phyloP scores from a whole-genome alignment of 768 basidiomycete species.

The Amanita molliuscula region DNA sequence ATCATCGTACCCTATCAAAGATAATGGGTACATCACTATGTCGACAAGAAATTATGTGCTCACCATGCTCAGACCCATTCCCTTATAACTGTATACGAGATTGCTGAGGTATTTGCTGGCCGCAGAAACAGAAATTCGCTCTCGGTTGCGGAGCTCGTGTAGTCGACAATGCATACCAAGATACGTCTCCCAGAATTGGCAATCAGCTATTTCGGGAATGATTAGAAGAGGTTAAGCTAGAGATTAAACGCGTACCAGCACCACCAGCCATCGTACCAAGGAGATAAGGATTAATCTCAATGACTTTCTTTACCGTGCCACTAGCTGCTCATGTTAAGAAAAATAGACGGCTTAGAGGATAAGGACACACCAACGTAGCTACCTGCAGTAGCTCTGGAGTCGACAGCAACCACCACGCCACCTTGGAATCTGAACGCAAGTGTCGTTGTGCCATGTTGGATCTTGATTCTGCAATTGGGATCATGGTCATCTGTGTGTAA shows the following conservation, averaged over 20 bases:
- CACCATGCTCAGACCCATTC: slow-evolving; percentile 98
- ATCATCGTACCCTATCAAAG: slow-evolving; percentile 89
- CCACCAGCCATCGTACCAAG: slow-evolving; percentile 99
- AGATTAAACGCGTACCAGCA: slow-evolving; percentile 47
- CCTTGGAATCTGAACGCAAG: slow-evolving; percentile 95
- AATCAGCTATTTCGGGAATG: slow-evolving; percentile 52
- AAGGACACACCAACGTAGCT: slow-evolving; percentile 78
- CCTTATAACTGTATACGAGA: slow-evolving; percentile 96
- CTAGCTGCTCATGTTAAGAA: slow-evolving; percentile 46
- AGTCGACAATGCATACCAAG: slow-evolving; percentile 96
- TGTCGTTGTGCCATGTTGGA: slow-evolving; percentile 97
- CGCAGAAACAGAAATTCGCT: slow-evolving; percentile 98
- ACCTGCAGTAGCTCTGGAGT: slow-evolving; percentile 94
- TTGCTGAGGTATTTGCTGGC: slow-evolving; percentile 97
- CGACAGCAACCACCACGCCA: slow-evolving; percentile 99
- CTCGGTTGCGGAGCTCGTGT: slow-evolving; percentile 91
- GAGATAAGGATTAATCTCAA: slow-evolving; percentile 97
- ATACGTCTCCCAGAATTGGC: slow-evolving; percentile 98
- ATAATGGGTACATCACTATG: not conserved
- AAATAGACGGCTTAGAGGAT: not conserved
- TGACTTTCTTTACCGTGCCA: slow-evolving; percentile 98
- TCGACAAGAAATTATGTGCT: slow-evolving; percentile 14
- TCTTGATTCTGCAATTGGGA: slow-evolving; percentile 92
- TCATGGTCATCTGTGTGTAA: slow-evolving; percentile 95
- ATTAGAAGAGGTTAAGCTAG: slow-evolving; percentile 1